Conservation (phyloP, 805 yeast species). For the Candida boleticola region DNA sequence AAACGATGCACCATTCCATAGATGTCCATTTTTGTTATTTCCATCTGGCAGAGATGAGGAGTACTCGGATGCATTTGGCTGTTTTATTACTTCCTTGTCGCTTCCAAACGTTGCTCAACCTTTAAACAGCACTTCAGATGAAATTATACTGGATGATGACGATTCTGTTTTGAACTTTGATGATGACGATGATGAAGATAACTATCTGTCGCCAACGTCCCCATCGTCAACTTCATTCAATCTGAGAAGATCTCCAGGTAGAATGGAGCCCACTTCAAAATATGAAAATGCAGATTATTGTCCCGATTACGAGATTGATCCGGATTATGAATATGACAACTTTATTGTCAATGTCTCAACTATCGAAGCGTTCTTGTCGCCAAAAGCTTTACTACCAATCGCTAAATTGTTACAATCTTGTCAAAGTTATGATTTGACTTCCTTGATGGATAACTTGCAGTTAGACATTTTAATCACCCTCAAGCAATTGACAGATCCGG, state of each 20-base stretch:
- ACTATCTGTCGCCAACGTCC: not conserved
- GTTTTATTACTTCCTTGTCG: constrained; percentile 58
- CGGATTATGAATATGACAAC: constrained; percentile 51
- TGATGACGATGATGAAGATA: constrained; percentile 11
- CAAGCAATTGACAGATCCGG: constrained; percentile 26
- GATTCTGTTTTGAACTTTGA: constrained; percentile 12
- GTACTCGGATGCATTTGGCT: constrained; percentile 50
- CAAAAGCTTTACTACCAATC: constrained; percentile 39
- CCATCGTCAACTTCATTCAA: constrained; percentile 9
- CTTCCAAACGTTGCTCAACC: constrained; percentile 67
- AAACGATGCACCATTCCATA: constrained; percentile 82
- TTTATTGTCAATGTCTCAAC: constrained; percentile 55
- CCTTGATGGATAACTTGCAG: constrained; percentile 65
- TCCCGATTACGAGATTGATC: constrained; percentile 29
- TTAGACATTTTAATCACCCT: constrained; percentile 51
- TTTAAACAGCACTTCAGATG: constrained; percentile 31
- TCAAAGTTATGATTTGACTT: constrained; percentile 40
- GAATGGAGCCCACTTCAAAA: constrained; percentile 19
- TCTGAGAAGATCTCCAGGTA: constrained; percentile 2
- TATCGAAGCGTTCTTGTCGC: constrained; percentile 46
- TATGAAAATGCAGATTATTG: constrained; percentile 30
- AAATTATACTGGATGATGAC: constrained; percentile 29
- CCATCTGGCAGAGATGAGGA: constrained; percentile 44
- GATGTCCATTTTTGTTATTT: constrained; percentile 70
- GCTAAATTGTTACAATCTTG: constrained; percentile 33